Evolutionary conservation across 2,329 filamentous ascomycete species (phyloP).

Genomic region (Arthrobotrys conoides): DNA sequence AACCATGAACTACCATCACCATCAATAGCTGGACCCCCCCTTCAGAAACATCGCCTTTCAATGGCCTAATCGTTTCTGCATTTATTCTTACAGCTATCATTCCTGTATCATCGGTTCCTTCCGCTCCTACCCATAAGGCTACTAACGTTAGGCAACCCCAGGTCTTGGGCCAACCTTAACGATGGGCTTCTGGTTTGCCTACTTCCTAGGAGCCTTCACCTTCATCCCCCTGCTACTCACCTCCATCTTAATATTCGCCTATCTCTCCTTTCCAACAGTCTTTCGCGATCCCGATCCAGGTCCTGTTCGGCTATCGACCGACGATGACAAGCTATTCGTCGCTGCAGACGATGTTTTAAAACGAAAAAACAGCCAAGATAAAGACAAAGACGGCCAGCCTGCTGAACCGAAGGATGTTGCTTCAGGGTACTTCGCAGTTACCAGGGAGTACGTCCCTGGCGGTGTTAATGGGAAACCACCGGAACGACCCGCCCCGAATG

Average conservation of each 20-base stretch:
- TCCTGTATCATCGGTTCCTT: constrained; percentile 1
- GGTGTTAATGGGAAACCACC: constrained; percentile 94
- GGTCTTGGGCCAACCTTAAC: constrained; percentile 30
- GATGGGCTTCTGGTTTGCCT: constrained; percentile 77
- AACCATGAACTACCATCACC: constrained; percentile 26
- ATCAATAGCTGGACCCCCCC: background rate
- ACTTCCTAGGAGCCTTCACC: constrained; percentile 88
- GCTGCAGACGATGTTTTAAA: constrained; percentile 71
- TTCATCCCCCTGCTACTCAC: constrained; percentile 81
- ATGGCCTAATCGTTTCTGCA: constrained; percentile 30
- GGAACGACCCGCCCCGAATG: constrained; percentile 84
- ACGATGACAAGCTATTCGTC: constrained; percentile 77
- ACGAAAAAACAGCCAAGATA: constrained; percentile 70
- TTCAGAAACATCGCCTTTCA: constrained; percentile 20
- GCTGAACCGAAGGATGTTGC: constrained; percentile 75
- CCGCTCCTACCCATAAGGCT: constrained; percentile 16
- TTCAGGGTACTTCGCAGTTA: constrained; percentile 94
- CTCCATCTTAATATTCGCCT: constrained; percentile 76
- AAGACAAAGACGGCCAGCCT: constrained; percentile 21
- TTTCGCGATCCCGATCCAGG: constrained; percentile 67
- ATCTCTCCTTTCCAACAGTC: constrained; percentile 75
- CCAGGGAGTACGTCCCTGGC: constrained; percentile 89
- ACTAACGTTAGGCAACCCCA: constrained; percentile 22
- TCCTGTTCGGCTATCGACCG: constrained; percentile 70
- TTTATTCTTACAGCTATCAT: background rate